These are phyloP conservation scores for Pisolithus tinctorius DNA, from an alignment of 768 basidiomycete species.

Conservation along the genomic window DNA sequence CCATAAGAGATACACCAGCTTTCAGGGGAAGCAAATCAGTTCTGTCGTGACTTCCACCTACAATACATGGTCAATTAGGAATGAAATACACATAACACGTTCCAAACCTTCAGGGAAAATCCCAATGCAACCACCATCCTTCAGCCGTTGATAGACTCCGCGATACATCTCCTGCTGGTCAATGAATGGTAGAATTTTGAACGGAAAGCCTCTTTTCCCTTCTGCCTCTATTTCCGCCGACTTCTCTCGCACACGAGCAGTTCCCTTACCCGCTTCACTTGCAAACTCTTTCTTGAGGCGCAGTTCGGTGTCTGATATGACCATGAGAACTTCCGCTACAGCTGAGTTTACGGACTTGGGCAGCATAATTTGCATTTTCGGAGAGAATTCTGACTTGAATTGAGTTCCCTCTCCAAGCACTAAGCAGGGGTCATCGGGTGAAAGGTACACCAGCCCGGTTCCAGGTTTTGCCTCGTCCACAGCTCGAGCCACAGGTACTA, in stretches of 20 bases:
- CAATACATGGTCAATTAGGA: not conserved
- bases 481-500: constrained; percentile 92
- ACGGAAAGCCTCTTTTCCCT: constrained; percentile 60
- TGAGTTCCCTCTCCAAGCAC: constrained; percentile 76
- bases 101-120: constrained; percentile 93
- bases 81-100: not conserved
- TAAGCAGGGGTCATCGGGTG: constrained; percentile 71
- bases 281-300: constrained; percentile 83
- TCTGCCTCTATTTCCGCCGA: constrained; percentile 49
- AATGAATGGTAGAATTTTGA: constrained; percentile 80
- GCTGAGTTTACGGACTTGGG: constrained; percentile 72
- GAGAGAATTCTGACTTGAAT: constrained; percentile 67
- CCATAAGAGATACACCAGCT: constrained; percentile 97
- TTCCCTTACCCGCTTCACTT: constrained; percentile 72
- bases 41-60: constrained; percentile 97
- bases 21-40: constrained; percentile 95
- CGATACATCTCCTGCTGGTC: constrained; percentile 95
- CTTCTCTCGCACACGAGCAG: constrained; percentile 60
- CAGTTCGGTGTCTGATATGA: constrained; percentile 83
- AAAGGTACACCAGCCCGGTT: constrained; percentile 63
- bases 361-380: constrained; percentile 82
- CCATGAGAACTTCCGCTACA: constrained; percentile 78
- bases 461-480: constrained; percentile 79
- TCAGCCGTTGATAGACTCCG: constrained; percentile 82
- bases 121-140: constrained; percentile 84